Conservation (phyloP, 2,329 filamentous ascomycete genomes). For the Fusarium algeriense region DNA sequence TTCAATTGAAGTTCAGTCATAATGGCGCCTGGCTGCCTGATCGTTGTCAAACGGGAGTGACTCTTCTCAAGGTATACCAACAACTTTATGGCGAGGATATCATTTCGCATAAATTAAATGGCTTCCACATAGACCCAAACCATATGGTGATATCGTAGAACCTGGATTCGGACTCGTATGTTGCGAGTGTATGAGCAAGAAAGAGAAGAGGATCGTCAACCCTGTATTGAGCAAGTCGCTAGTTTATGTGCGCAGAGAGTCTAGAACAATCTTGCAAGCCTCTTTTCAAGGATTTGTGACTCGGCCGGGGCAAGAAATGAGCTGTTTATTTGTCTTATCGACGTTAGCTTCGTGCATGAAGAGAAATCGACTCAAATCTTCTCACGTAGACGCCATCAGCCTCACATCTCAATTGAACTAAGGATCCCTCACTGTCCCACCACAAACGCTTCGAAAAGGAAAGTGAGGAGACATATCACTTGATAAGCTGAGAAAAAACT, state of each 20-base stretch:
- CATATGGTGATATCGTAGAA: background rate
- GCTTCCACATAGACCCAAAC: background rate
- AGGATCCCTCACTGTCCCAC: accelerated
- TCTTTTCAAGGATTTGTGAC: background rate
- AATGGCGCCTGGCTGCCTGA: background rate
- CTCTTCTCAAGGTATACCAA: background rate
- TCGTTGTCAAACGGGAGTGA: too few species aligned
- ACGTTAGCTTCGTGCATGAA: background rate
- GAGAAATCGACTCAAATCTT: constrained; percentile 13
- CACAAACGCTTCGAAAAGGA: accelerated
- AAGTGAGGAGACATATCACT: background rate
- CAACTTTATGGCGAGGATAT: background rate
- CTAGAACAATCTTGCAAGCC: background rate
- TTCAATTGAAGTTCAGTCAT: background rate
- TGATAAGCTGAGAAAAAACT: background rate
- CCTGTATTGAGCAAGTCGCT: background rate
- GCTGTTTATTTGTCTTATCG: background rate
- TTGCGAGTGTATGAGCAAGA: background rate
- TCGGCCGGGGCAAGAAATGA: background rate
- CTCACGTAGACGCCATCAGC: background rate
- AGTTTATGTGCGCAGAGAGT: background rate
- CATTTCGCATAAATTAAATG: background rate
- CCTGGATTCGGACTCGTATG: background rate
- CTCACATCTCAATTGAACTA: background rate
- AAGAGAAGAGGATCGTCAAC: background rate